phyloP scores from a whole-genome alignment of 768 basidiomycete genomes.

The Phylloporus sp. region DNA sequence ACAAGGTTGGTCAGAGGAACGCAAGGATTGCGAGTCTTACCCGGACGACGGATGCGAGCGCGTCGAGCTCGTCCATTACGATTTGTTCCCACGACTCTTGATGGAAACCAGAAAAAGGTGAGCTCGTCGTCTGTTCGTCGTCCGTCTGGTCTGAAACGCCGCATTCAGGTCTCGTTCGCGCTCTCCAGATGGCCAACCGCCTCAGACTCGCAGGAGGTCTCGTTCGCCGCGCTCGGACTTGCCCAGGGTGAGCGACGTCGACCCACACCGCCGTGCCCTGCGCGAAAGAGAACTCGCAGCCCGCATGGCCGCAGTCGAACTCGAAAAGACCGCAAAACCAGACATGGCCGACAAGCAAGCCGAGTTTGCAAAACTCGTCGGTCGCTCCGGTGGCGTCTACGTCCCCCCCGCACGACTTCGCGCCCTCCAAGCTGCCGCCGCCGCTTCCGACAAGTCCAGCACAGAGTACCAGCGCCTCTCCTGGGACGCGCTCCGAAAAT shows the following conservation, averaged over 20 bases:
- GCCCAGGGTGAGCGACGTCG: conserved; percentile 62
- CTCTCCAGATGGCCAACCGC: conserved; percentile 38
- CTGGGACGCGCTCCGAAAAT: conserved; percentile 97
- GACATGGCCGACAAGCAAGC: conserved; percentile 63
- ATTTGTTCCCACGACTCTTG: conserved; percentile 13
- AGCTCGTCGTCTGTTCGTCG: neutral
- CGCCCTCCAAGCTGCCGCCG: conserved; percentile 84
- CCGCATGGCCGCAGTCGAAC: conserved; percentile 61
- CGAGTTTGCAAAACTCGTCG: conserved; percentile 84
- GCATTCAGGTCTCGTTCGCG: conserved; percentile 54
- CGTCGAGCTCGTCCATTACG: conserved; percentile 48
- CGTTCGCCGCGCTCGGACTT: conserved; percentile 37
- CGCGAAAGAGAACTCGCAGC: conserved; percentile 77
- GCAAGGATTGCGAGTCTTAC: no score
- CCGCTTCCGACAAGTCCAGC: conserved; percentile 74
- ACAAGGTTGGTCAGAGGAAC: neutral
- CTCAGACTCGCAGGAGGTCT: conserved; percentile 40
- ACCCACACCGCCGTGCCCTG: conserved; percentile 69
- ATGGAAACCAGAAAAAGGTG: conserved; percentile 47
- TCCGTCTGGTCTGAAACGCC: no score
- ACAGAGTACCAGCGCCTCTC: conserved; percentile 90
- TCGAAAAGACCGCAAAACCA: conserved; percentile 55
- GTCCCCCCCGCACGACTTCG: conserved; percentile 92
- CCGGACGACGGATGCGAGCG: conserved; percentile 48
- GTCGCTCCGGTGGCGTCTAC: conserved; percentile 89